These are phyloP conservation scores for Scleroderma citrinum DNA, from an alignment of 768 basidiomycete species.

Conservation along the genomic window DNA sequence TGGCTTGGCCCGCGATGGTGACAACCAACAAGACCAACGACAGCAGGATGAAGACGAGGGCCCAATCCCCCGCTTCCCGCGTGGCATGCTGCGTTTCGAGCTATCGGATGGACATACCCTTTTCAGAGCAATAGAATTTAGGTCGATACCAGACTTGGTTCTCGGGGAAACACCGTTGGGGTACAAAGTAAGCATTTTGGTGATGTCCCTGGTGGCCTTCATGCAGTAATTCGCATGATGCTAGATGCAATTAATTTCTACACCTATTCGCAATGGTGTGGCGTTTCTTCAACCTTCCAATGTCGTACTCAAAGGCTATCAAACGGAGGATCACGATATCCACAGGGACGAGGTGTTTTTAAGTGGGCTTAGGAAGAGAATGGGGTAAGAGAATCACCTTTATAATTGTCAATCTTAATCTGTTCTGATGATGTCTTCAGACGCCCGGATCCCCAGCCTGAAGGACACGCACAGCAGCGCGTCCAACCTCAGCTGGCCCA, in stretches of 20 bases:
- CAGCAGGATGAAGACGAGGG: slow-evolving; percentile 61
- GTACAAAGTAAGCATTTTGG: slow-evolving; percentile 53
- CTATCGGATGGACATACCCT: slow-evolving; percentile 71
- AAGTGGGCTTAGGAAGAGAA: slow-evolving; percentile 49
- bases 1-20: slow-evolving; percentile 30
- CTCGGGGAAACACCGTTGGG: slow-evolving; percentile 78
- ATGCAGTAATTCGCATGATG: background rate
- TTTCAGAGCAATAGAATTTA: slow-evolving; percentile 76
- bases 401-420: slow-evolving; percentile 8
- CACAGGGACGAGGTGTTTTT: slow-evolving; percentile 56
- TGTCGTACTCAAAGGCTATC: slow-evolving; percentile 53
- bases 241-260: slow-evolving; percentile 67
- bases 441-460: slow-evolving; percentile 20
- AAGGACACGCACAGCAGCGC: slow-evolving; percentile 1
- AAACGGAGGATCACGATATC: slow-evolving; percentile 58
- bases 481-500: slow-evolving; percentile 8
- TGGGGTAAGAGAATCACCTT: slow-evolving; percentile 62
- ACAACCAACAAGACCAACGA: slow-evolving; percentile 41
- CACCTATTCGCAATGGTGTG: slow-evolving; percentile 60
- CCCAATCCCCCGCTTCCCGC: slow-evolving; percentile 74
- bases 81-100: slow-evolving; percentile 71
- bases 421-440: slow-evolving; percentile 5
- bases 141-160: slow-evolving; percentile 53
- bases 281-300: slow-evolving; percentile 73
- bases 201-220: background rate